phyloP scores from a whole-genome alignment of 441 rosid genomes.

The Euphorbia celastroides region DNA sequence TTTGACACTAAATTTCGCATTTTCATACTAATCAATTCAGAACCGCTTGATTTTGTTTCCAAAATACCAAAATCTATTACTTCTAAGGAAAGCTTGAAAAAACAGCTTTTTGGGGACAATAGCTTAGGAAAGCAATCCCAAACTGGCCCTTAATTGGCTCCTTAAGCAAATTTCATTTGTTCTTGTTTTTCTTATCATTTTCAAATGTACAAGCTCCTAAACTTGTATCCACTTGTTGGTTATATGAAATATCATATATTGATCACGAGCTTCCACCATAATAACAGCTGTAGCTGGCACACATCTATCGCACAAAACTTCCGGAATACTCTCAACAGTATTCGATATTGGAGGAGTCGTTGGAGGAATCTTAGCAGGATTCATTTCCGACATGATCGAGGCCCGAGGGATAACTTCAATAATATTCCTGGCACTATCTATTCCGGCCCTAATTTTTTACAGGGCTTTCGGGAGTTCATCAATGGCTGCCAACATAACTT shows the following conservation, averaged over 20 bases:
- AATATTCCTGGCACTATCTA: conserved; percentile 57
- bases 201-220: background rate
- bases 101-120: no score
- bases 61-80: no score
- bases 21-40: no score
- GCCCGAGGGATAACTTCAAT: conserved; percentile 81
- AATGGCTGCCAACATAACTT: conserved; percentile 44
- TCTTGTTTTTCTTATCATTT: background rate
- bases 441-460: conserved; percentile 71
- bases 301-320: conserved; percentile 69
- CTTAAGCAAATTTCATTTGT: background rate
- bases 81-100: no score
- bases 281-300: conserved; percentile 76
- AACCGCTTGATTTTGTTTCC: no score
- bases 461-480: conserved; percentile 63
- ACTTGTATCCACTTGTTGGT: background rate
- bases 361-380: conserved; percentile 79
- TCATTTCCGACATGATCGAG: conserved; percentile 63
- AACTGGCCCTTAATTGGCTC: no score
- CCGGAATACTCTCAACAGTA: conserved; percentile 78
- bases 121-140: no score
- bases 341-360: conserved; percentile 84
- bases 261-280: conserved; percentile 17
- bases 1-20: no score
- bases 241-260: conserved; percentile 8